Base-by-base conservation (phyloP, 2,329 filamentous ascomycete species). In the Cladosporium austrohemisphaericum region DNA sequence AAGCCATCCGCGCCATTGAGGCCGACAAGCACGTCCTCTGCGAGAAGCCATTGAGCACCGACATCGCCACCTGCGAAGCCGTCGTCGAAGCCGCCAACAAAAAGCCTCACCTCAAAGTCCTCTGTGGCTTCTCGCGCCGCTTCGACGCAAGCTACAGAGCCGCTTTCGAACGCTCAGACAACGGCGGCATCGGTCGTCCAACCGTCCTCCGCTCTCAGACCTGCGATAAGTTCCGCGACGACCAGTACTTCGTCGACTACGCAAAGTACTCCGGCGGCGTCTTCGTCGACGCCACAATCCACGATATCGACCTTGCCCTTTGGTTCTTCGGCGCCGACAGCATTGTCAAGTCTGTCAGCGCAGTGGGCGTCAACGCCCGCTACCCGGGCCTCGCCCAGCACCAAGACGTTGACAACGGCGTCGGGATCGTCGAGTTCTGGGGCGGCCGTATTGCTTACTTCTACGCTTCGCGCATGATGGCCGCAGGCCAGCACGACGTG, bases 1-100 rank as follows among this genome's bases (percentile, higher is more conserved):
- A 82, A 56, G 73, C 77, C 3, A 75, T 80, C 57, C 73, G 75
- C 53, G 77, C 77, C 7, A 79, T 82, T 37, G 61, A 77, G 37
- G 69, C 68, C 9, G 71, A 75, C 26, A 69, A 76, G 52, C 78
- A 82, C 54, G 76, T 81, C 0, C 63, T 81, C 7, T 81, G 77
- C 53, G 79, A 82, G 68, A 81, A 73, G 57, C 70, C 70, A 3
- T 55, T 73, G 10, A 65, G 60, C 20, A 68, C 52, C 18, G 51
- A 57, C 23, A 47, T 61, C 2, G 49, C 44, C n/a, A 53, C 56
- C 37, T 49, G 41, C 14, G 53, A 57, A 36, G 26, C 37, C 20
- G 57, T 71, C 4, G 61, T 71, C 10, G 62, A 68, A 7, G 62
- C 57, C 22, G 68, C 68, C 18, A 63, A 61, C 47, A 61, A 62